Evolutionary conservation across 805 yeast genomes (phyloP), one percentile per base, ranked within the genome.

Genomic region (Yarrowia sp.): DNA sequence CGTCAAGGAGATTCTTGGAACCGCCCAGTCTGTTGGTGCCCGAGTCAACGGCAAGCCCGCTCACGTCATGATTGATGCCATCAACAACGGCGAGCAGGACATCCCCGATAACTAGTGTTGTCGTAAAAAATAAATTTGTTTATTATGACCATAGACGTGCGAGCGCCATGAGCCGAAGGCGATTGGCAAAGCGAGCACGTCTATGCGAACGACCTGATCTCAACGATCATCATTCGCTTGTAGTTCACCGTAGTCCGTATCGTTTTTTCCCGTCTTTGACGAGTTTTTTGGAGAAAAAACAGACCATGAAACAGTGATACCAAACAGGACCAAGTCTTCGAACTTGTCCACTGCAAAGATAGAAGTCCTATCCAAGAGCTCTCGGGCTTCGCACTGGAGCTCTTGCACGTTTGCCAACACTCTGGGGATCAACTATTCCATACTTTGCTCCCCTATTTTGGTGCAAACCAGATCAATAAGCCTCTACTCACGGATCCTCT

Each of bases 31-130:
- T 74, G 96, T 95, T 80, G 99, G 99, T 79, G 93, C 97, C 86
- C 93, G 98, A 86, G 98, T 95, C 81, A 94, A 92, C 84, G 96
- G 93, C 86, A 94, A 95, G 89, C 94, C 94, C 89, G 97, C 99
- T 77, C 98, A 95, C 83, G 98, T 91, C 84, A 89, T 94, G 86
- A 94, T 95, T 80, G 99, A 93, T 77, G 97, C 94, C 83, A 95
- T 95, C 83, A 88, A 94, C 86, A 94, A 89, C 83, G 99, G 99
- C 85, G 97, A 92, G 85, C 89, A 95, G 81, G 98, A 94, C 82
- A 74, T 76, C 68, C 78, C 78, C 63, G 68, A 73, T 67, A 74
- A 76, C 77, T 77, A 77, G 71, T 15, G 73, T 68, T 43, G 43
- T 39, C 44, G 42, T 68, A 39, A 58, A 47, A 49, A 72, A 65